Conservation (phyloP, 2,329 filamentous ascomycete species). For the Clonostachys solani region DNA sequence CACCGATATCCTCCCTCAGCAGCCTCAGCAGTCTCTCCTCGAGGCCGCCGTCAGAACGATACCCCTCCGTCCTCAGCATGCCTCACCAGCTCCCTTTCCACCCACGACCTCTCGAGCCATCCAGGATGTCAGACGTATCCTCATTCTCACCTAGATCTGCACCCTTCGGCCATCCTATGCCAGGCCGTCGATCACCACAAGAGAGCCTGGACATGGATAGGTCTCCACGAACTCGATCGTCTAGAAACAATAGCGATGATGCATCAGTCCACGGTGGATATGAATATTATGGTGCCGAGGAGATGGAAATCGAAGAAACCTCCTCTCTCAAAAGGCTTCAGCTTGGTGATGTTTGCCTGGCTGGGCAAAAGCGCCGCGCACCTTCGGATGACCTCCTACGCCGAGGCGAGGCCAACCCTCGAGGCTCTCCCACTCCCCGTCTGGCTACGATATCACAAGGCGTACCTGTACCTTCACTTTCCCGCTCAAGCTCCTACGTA, state of each 20-base stretch:
- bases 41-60: conserved; percentile 15
- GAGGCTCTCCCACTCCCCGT: conserved; percentile 49
- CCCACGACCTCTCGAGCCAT: conserved; percentile 37
- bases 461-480: conserved; percentile 35
- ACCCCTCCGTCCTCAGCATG: conserved; percentile 30
- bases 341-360: conserved; percentile 33
- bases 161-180: conserved; percentile 28
- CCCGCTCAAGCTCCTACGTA: conserved; percentile 43
- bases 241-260: conserved; percentile 50
- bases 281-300: conserved; percentile 29
- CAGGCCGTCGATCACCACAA: conserved; percentile 37
- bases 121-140: conserved; percentile 42
- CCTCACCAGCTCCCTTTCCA: conserved; percentile 41
- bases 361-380: conserved; percentile 50
- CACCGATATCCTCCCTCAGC: conserved; percentile 34
- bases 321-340: conserved; percentile 44
- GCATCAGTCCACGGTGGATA: conserved; percentile 39
- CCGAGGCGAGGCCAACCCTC: conserved; percentile 40
- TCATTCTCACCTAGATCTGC: conserved; percentile 25
- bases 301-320: conserved; percentile 48
- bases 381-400: conserved; percentile 42
- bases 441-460: conserved; percentile 40
- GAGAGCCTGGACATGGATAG: conserved; percentile 41
- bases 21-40: conserved; percentile 20
- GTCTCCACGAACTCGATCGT: conserved; percentile 38